phyloP scores from a whole-genome alignment of 2,329 filamentous ascomycete species.

The Plectosphaerella cucumerina region DNA sequence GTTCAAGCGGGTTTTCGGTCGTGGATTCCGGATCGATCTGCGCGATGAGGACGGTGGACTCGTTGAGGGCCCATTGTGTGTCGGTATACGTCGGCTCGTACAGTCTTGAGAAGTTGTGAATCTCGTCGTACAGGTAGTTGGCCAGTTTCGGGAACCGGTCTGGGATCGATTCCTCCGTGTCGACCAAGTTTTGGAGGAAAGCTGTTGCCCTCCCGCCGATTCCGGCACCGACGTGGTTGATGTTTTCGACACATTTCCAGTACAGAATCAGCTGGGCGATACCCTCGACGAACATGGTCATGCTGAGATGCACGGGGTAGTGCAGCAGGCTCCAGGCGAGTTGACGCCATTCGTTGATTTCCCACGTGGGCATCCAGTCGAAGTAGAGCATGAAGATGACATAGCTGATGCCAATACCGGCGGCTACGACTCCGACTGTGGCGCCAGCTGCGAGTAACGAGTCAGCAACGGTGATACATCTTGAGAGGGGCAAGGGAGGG shows the following conservation, averaged over 20 bases:
- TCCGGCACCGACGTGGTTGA: slow-evolving; percentile 7
- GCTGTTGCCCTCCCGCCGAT: no score
- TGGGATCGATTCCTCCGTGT: no score
- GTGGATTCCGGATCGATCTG: slow-evolving; percentile 14
- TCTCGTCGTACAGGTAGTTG: slow-evolving; percentile 7
- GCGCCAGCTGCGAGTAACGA: slow-evolving; percentile 20
- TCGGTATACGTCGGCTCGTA: slow-evolving; percentile 21
- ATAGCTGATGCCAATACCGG: slow-evolving; percentile 36
- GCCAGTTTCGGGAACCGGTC: not conserved
- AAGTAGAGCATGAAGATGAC: slow-evolving; percentile 46
- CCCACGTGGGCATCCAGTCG: slow-evolving; percentile 61
- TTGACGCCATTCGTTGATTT: slow-evolving; percentile 53
- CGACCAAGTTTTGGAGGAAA: no score
- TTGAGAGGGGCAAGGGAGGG: not conserved
- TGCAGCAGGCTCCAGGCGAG: slow-evolving; percentile 55
- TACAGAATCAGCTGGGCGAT: slow-evolving; percentile 52
- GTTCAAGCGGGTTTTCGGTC: slow-evolving; percentile 16
- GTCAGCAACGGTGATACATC: rapidly evolving
- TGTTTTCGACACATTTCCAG: slow-evolving; percentile 23
- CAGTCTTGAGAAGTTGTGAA: slow-evolving; percentile 16
- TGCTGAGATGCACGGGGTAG: slow-evolving; percentile 59
- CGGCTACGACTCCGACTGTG: slow-evolving; percentile 35
- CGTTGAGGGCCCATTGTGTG: slow-evolving; percentile 13
- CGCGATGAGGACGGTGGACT: slow-evolving; percentile 3
- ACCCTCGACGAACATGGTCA: slow-evolving; percentile 62